These are phyloP conservation scores for Botrytis pseudocinerea DNA, from an alignment of 2,329 filamentous ascomycete genomes.

Conservation along the genomic window DNA sequence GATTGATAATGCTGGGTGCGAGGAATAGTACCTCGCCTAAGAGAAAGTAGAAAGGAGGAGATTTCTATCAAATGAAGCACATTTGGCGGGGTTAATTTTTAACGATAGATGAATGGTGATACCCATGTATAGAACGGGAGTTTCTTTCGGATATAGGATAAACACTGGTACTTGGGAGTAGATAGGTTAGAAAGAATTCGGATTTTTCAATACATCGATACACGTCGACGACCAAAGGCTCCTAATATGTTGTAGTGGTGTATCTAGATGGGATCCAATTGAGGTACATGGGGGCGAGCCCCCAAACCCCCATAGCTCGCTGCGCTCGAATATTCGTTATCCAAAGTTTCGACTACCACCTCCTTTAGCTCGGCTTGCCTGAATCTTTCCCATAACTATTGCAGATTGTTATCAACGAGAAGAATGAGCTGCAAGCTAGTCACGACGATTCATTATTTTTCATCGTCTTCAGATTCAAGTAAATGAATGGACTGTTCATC, in stretches of 20 bases:
- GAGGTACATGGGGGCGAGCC: background rate
- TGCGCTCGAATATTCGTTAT: background rate
- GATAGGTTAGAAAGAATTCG: background rate
- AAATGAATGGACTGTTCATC: background rate
- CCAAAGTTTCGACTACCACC: background rate
- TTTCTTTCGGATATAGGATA: background rate
- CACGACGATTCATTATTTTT: background rate
- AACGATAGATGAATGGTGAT: slow-evolving; percentile 23
- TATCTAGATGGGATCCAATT: background rate
- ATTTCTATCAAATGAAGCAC: slow-evolving; percentile 8
- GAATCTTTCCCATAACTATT: background rate
- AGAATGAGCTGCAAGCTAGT: background rate
- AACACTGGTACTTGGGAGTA: background rate
- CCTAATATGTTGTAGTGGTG: background rate
- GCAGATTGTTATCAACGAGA: background rate
- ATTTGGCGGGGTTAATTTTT: background rate
- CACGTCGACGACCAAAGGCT: background rate
- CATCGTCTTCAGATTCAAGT: background rate
- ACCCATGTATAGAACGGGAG: slow-evolving; percentile 21
- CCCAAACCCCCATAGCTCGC: background rate
- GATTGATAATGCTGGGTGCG: slow-evolving; percentile 49
- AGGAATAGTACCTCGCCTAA: slow-evolving; percentile 11
- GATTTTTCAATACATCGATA: background rate
- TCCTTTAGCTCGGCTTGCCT: background rate
- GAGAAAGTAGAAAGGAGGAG: slow-evolving; percentile 20